Percentiles rank a stretch among this genome's conserved stretches.
Evolutionary conservation across 2,329 filamentous ascomycete species (phyloP).

Genomic region (Fonsecaea nubica): DNA sequence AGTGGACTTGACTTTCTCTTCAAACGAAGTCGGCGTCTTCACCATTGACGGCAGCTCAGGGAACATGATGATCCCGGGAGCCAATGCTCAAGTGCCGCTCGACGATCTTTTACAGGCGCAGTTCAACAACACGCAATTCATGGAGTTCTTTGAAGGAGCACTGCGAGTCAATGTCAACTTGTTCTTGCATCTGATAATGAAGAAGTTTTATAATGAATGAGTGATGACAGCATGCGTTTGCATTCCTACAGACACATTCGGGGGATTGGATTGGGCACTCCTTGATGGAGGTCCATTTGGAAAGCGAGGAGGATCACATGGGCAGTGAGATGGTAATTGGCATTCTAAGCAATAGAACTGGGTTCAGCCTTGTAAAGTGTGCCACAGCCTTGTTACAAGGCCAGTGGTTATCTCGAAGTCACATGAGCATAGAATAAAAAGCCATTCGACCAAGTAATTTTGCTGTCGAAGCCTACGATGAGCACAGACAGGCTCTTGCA

Average conservation of each 20-base stretch:
- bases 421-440: constrained; percentile 1
- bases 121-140: constrained; percentile 95
- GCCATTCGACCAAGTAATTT: background rate
- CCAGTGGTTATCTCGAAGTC: background rate
- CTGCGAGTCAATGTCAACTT: constrained; percentile 95
- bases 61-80: constrained; percentile 94
- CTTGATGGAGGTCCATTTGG: constrained; percentile 14
- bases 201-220: constrained; percentile 84
- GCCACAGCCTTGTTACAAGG: background rate
- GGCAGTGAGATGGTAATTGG: background rate
- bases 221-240: constrained; percentile 23
- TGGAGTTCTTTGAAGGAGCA: constrained; percentile 86
- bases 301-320: background rate
- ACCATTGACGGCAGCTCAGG: constrained; percentile 88
- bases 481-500: background rate
- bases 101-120: constrained; percentile 95
- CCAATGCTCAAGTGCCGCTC: constrained; percentile 84
- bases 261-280: background rate
- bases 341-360: background rate
- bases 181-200: constrained; percentile 94
- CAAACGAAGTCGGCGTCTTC: constrained; percentile 93
- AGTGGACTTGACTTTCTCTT: constrained; percentile 91
- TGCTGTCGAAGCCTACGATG: background rate
- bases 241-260: background rate
- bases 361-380: background rate